Base-by-base conservation (phyloP, 2,329 filamentous ascomycete species). In the Trichoderma lentiforme region DNA sequence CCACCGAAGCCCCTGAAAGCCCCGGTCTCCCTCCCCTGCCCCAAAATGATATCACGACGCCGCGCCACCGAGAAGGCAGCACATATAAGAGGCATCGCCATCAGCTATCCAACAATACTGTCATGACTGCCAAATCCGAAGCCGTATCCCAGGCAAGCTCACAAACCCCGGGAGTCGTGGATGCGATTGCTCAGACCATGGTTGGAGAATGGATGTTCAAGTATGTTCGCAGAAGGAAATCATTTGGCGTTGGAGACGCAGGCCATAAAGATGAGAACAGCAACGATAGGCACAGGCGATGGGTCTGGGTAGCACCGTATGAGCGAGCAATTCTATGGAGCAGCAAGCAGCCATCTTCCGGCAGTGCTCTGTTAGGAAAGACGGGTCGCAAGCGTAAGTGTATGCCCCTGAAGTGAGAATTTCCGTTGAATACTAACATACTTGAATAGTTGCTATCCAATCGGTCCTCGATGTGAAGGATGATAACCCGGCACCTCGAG, bases 221-320 rank as follows among this genome's bases (percentile, higher is more conserved):
- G 81, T 96, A 97, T 78, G 92, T 95, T 39, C 88, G 93, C 66
- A 89, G 93, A 80, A 90, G 95, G 75, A 98, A 95, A 83, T 97
- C 95, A 0, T 98, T 99, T 79, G 94, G 94, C 24, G 90, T 95
- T 68, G 83, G 88, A 3, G 93, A 95, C 58, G 86, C 84, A 28
- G 89, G 86, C 73, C 87, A 87, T 43, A 89, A 89, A 74, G 90
- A 94, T 78, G 89, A 92, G 74, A 91, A 86, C 74, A 90, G 93
- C 81, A 90, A 89, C 74, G 91, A 92, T 75, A 92, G 96, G 34
- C 96, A 99, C 81, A 98, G 95, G 84, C 89, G 96, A 80, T 99
- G 96, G 96, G 96, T 99, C 2, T 99, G 96, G 96, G 88, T 99
- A 74, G 96, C 95, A 21, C 96, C 96, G 3, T 98, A 99, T 79